Percentiles rank a stretch among this genome's conserved stretches.
Conservation (phyloP, 306 rosid genomes). For the Prunus dulcis region DNA sequence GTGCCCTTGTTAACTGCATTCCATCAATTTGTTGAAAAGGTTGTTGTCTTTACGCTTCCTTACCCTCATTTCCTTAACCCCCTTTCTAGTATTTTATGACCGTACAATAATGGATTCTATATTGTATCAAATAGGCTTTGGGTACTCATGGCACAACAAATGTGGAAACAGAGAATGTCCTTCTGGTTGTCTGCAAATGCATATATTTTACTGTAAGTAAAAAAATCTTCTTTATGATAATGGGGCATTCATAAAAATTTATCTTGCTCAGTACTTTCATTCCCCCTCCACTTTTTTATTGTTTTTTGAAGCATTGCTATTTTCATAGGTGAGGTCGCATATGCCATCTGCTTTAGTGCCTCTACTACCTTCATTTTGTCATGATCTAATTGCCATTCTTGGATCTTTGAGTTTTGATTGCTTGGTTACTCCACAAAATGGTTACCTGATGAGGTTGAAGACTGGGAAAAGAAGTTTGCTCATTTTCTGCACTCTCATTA, state of each 20-base stretch:
- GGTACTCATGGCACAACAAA: constrained; percentile 31
- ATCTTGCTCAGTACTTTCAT: neutral
- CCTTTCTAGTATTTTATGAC: constrained; percentile 2
- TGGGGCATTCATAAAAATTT: neutral
- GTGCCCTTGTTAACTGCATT: constrained; percentile 64
- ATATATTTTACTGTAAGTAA: constrained; percentile 72
- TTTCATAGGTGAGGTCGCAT: constrained; percentile 69
- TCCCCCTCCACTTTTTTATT: neutral
- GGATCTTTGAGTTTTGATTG: constrained; percentile 55
- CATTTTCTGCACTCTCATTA: constrained; percentile 65
- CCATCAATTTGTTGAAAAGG: constrained; percentile 68
- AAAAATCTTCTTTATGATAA: constrained; percentile 16
- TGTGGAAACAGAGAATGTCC: constrained; percentile 52
- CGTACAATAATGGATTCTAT: constrained; percentile 26
- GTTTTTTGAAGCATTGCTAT: constrained; percentile 20
- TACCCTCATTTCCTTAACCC: neutral
- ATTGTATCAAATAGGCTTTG: constrained; percentile 49
- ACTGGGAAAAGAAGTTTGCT: constrained; percentile 78
- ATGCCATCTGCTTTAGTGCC: constrained; percentile 77
- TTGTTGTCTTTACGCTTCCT: constrained; percentile 16
- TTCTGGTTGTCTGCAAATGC: constrained; percentile 78
- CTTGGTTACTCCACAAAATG: constrained; percentile 38
- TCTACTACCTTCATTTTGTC: constrained; percentile 53
- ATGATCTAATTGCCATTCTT: constrained; percentile 62
- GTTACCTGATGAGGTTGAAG: constrained; percentile 54